Evolutionary conservation across 2,329 filamentous ascomycete genomes (phyloP), one percentile per base, ranked within the genome.

Genomic region (Drechslera avenae): DNA sequence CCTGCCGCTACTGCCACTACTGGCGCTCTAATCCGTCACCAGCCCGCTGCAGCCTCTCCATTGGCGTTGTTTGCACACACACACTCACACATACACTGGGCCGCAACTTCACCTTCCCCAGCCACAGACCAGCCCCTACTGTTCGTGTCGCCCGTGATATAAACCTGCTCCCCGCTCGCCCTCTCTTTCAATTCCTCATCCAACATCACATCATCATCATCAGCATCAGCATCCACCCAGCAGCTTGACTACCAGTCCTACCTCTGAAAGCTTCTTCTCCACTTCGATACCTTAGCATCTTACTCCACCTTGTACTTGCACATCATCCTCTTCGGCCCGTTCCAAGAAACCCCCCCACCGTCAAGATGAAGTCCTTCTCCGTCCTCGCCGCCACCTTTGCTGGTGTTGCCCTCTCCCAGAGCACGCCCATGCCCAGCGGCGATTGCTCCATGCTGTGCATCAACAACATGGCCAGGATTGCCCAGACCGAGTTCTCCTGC

Each of bases 401-500:
- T 54, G 63, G 68, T 60, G 61, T 62, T 50, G 73, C 65, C 43
- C 42, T 69, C 26, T 71, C 72, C 54, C 73, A 75, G 66, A 47
- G 53, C 48, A 59, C 71, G 2, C 36, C 48, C 39, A 42, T 48
- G 44, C 49, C 49, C 28, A 52, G 3, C 17, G 49, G 49, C n/a
- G 49, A 52, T 10, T 75, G 73, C 53, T 71, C 70, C 59, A 68
- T 69, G 67, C 63, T 66, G 26, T 80, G 78, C 56, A 64, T 79
- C 61, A 72, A 56, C 69, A 79, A 78, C 74, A 79, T 80, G 77
- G 57, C 78, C 52, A 52, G 19, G 31, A 71, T 75, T 50, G 75
- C 76, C 46, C 52, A 63, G 39, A 53, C 61, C 23, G 6, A 65
- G 16, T 76, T 80, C 55, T 73, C 73, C 50, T 81, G 78, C 63